Percentiles rank a stretch among this genome's conserved stretches.
Conservation (phyloP, 2,329 filamentous ascomycete genomes). For the Ascochyta rabiei region DNA sequence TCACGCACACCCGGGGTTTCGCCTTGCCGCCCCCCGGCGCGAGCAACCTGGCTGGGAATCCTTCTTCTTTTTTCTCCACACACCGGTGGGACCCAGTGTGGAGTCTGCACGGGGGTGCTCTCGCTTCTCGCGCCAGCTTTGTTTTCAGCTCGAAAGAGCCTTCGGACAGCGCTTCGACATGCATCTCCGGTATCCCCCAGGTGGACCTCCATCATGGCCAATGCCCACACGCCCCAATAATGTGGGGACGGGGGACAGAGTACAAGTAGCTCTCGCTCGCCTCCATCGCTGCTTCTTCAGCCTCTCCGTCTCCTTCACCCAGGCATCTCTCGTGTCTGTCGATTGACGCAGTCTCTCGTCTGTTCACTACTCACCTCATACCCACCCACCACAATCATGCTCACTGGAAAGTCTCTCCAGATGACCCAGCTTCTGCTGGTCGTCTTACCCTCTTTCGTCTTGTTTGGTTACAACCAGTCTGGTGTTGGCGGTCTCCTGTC, state of each 20-base stretch:
- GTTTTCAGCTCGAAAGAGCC: constrained; percentile 5
- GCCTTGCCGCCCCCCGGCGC: constrained; percentile 3
- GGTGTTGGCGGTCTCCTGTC: constrained; percentile 57
- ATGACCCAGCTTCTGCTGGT: constrained; percentile 46
- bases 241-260: constrained; percentile 26
- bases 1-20: constrained; percentile 19
- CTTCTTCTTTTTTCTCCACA: constrained; percentile 19
- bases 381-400: constrained; percentile 16
- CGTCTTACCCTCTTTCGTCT: constrained; percentile 52
- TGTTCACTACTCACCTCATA: not conserved
- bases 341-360: constrained; percentile 13
- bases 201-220: constrained; percentile 11
- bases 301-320: constrained; percentile 12
- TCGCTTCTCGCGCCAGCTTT: constrained; percentile 6
- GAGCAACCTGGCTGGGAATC: constrained; percentile 5
- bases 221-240: constrained; percentile 24
- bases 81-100: constrained; percentile 17
- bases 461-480: constrained; percentile 61
- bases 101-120: constrained; percentile 10
- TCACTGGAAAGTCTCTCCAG: constrained; percentile 36
- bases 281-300: constrained; percentile 6
- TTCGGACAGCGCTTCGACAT: constrained; percentile 3
- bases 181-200: constrained; percentile 9
- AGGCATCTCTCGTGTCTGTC: constrained; percentile 9
- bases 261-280: constrained; percentile 26